phyloP scores from a whole-genome alignment of 225 moss, liverwort and hornwort species.

The Physcomitrium patens region DNA sequence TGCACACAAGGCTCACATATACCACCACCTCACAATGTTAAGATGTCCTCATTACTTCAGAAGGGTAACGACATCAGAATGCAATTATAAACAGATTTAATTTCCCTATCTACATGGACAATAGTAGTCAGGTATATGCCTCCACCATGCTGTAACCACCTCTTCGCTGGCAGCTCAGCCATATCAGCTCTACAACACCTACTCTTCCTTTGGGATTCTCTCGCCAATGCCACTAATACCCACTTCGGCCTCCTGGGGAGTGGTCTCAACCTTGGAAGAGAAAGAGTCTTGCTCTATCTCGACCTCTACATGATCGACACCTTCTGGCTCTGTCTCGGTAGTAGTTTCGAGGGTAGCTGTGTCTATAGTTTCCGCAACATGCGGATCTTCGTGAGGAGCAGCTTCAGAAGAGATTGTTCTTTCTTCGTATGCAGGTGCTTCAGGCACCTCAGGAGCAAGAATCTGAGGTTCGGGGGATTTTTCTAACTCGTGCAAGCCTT shows the following conservation, averaged over 20 bases:
- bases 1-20: neutral
- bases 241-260: slow-evolving; percentile 22
- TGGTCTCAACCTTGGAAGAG: slow-evolving; percentile 6
- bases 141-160: neutral
- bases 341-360: neutral
- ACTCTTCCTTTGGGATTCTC: neutral
- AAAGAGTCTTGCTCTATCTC: slow-evolving; percentile 21
- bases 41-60: no score
- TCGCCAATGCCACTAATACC: slow-evolving; percentile 14
- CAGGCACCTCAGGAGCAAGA: neutral
- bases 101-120: slow-evolving; percentile 16
- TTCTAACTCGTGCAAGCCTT: slow-evolving; percentile 42
- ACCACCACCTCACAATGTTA: neutral
- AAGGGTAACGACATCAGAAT: neutral
- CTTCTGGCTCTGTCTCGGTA: slow-evolving; percentile 11
- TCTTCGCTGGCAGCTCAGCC: neutral
- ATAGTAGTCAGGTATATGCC: neutral
- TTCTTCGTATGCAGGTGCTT: slow-evolving; percentile 1
- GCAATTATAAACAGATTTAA: slow-evolving; percentile 4
- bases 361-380: neutral
- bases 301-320: slow-evolving; percentile 12
- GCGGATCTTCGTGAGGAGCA: neutral
- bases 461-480: neutral
- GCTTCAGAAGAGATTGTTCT: slow-evolving; percentile 1
- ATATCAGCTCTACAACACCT: slow-evolving; percentile 12